Evolutionary conservation across 2,329 filamentous ascomycete genomes (phyloP), one percentile per base, ranked within the genome.

Genomic region (Didymella arachidicola): DNA sequence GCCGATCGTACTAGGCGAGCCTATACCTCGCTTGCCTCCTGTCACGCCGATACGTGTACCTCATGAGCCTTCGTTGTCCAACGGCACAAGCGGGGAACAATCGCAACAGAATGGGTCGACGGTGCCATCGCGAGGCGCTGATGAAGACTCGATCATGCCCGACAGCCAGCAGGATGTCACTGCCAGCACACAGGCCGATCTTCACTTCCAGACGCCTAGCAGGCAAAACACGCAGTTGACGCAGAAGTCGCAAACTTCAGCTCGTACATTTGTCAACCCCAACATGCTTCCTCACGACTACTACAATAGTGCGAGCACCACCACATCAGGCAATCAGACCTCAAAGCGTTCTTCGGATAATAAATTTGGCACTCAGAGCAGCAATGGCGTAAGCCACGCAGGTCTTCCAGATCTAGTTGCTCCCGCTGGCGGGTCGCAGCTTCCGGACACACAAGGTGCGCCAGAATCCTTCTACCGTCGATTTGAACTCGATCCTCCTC

Each of bases 251-350:
- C 90, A 91, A 72, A 79, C 82, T 43, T 89, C 88, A 26, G 83
- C 80, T 7, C 82, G 86, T 65, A 88, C 85, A 2, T 84, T 84
- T 22, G 82, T 88, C 78, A 81, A 82, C 8, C 81, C 82, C 12
- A 83, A 84, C 57, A 86, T 86, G 30, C 82, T 87, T 70, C 79
- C 82, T 16, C 80, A 80, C 22, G 84, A 88, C 84, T 88, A 87
- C 58, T 80, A 88, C 52, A 97, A 98, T 69, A 93, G 96, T 70
- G 94, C 93, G 1, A 96, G 93, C 2, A 96, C 93, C 1, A 97
- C 93, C 1, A 88, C 87, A 22, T 89, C 86, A 3, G 87, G 88
- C n/a, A 95, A 96, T 78, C 88, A 87, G 74, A 93, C 91, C 2
- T 92, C 91, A 1, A 87, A 90, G 61, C 85, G 87, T 6, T 92